Conservation (phyloP, 2,329 filamentous ascomycete species). For the Fusarium brevicatenulatum region DNA sequence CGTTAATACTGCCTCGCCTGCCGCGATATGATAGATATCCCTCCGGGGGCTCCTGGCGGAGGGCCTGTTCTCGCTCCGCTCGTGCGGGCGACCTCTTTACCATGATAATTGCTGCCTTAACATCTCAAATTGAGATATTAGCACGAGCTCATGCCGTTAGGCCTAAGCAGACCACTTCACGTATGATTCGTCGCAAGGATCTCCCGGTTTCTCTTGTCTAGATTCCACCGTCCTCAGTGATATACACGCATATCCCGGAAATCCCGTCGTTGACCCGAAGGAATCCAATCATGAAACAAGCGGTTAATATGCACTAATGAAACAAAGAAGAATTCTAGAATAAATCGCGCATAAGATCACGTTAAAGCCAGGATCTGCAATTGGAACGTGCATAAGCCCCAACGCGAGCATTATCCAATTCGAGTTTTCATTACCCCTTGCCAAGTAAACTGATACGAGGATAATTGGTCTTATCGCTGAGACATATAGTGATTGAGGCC, state of each 20-base stretch:
- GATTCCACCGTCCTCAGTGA: not conserved
- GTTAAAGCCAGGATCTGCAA: not conserved
- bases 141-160: fast-evolving
- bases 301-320: not conserved
- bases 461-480: not conserved
- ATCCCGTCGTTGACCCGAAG: not conserved
- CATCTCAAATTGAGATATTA: not conserved
- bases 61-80: not conserved
- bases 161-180: not conserved
- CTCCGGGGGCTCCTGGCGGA: not conserved
- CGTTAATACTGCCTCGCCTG: not conserved
- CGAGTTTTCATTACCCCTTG: not conserved
- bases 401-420: not conserved
- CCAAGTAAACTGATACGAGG: not conserved
- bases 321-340: slow-evolving; percentile 22
- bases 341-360: slow-evolving; percentile 29
- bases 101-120: fast-evolving
- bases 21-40: not conserved
- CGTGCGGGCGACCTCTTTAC: not conserved
- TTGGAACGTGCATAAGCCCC: slow-evolving; percentile 19
- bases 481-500: not conserved
- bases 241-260: not conserved
- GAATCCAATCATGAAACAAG: not conserved
- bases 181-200: not conserved
- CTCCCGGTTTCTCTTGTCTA: not conserved